These are phyloP conservation scores for Kwoniella sp. DNA, from an alignment of 768 basidiomycete genomes.

Conservation along the genomic window DNA sequence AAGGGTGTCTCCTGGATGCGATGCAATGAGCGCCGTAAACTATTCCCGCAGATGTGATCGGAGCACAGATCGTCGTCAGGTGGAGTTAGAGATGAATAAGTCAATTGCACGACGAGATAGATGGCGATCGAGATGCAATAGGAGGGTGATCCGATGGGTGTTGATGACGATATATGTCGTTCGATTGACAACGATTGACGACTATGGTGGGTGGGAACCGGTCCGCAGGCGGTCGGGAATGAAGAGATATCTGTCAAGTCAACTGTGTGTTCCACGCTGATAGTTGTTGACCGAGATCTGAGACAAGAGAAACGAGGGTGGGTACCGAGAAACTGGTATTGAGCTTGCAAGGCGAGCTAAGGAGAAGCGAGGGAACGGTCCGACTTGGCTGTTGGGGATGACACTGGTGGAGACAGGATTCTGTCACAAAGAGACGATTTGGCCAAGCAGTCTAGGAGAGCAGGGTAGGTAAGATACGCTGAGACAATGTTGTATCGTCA, in stretches of 20 bases:
- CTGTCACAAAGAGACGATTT: neutral
- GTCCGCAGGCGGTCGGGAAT: neutral
- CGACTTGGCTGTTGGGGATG: neutral
- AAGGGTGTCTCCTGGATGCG: constrained; percentile 4
- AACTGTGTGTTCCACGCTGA: neutral
- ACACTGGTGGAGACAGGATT: neutral
- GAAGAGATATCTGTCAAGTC: neutral
- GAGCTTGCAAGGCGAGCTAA: neutral
- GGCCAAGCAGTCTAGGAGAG: neutral
- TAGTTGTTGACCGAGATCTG: neutral
- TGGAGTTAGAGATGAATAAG: neutral
- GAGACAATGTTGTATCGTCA: neutral
- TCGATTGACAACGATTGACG: neutral
- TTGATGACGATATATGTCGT: neutral
- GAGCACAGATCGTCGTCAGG: neutral
- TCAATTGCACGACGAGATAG: too few relatives aligned
- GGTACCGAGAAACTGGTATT: neutral
- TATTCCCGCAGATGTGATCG: neutral
- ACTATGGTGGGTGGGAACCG: neutral
- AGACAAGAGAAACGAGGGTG: constrained; percentile 1
- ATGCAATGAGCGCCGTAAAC: neutral
- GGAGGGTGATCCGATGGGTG: neutral
- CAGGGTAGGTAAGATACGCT: neutral
- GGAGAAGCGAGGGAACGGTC: neutral
- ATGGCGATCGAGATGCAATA: neutral